Evolutionary conservation across 2,329 filamentous ascomycete species (phyloP), one percentile per base, ranked within the genome.

Genomic region (Beauveria pseudobassiana): DNA sequence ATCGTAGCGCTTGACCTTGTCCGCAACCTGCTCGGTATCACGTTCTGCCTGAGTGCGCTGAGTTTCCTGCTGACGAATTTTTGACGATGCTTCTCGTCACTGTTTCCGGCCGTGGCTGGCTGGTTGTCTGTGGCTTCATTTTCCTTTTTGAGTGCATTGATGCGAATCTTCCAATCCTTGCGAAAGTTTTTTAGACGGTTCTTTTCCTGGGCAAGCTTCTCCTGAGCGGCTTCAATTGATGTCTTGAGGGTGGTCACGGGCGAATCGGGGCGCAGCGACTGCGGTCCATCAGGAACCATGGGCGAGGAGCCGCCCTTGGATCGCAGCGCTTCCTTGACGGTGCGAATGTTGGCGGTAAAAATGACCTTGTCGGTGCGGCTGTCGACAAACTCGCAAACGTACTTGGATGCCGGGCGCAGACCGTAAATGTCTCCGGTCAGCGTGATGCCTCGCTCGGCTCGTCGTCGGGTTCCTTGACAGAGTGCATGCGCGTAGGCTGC

Each of bases 301-400:
- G 73, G 60, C 1, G 70, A 64, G 22, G 67, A 64, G 4, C 68
- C 67, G 50, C 75, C 72, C n/a, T 68, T 62, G 42, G 74, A 70
- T 22, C 70, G 71, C 55, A 73, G 67, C 5, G 71, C 68, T 59
- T 82, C 82, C 64, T 80, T 78, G 7, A 80, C 75, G 7, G 88
- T 91, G 70, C 88, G 83, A 65, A 93, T 83, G 73, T 85, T 90
- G 7, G 87, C 86, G 28, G 86, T 85, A 70, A 89, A 91, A 64
- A 93, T 78, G 61, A 90, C 78, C 67, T 84, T 77, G 64, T 86
- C 81, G 63, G 87, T 88, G 28, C 77, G 77, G 48, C 84, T 87
- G 72, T 88, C 84, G 63, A 93, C 83, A 71, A 93, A 90, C 72
- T 93, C 89, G 74, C 86, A 90, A 65, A 87, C 84, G 74, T 93